Conservation (phyloP, 352 stramenopile genomes). For the Globisporangium barbulae region DNA sequence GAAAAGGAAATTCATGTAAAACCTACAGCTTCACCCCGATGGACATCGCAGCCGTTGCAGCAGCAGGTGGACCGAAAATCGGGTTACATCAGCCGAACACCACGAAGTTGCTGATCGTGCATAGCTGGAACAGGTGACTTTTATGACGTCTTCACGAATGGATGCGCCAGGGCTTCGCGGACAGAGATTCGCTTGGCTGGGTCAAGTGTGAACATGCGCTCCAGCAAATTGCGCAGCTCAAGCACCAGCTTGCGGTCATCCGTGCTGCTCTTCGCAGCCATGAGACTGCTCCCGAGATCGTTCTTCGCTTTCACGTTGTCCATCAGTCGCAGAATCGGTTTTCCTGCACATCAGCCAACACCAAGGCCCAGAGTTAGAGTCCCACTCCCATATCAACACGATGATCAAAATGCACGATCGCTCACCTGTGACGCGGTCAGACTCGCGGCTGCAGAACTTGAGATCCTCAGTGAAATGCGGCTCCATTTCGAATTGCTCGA, state of each 20-base stretch:
- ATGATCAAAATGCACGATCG: neutral
- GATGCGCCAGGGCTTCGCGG: conserved; percentile 72
- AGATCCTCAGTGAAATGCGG: conserved; percentile 86
- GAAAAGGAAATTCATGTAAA: conserved; percentile 5
- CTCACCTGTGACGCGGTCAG: conserved; percentile 75
- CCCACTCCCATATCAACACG: neutral
- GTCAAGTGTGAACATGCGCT: conserved; percentile 84
- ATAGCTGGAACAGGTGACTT: neutral
- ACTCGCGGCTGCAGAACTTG: conserved; percentile 82
- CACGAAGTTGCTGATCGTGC: neutral
- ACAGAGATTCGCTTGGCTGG: conserved; percentile 75
- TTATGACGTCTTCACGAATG: conserved; percentile 56
- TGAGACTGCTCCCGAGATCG: conserved; percentile 50
- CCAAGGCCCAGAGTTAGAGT: neutral
- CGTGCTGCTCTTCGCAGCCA: conserved; percentile 56
- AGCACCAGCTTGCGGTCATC: conserved; percentile 67
- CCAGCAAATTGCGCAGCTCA: conserved; percentile 67
- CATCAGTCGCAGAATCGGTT: conserved; percentile 71
- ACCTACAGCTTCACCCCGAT: conserved; percentile 15
- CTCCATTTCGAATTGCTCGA: conserved; percentile 83
- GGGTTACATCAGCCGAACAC: no score
- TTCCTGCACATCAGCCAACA: conserved; percentile 28
- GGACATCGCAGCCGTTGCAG: neutral
- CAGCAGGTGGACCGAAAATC: neutral
- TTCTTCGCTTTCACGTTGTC: conserved; percentile 60